Base-by-base conservation (phyloP, 495 filamentous ascomycete species). In the Aspergillus taichungensis region DNA sequence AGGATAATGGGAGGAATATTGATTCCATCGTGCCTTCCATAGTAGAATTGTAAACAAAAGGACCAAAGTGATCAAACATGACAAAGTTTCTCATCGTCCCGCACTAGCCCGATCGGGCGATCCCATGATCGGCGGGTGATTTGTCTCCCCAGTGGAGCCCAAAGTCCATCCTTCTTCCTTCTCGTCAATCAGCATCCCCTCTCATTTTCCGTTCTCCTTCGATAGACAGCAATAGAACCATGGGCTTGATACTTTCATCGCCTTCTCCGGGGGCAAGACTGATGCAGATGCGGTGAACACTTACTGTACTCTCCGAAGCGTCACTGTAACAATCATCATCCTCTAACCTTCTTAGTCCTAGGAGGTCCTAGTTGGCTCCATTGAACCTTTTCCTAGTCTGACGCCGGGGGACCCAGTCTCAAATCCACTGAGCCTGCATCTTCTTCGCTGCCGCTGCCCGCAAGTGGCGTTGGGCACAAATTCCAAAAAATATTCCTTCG, bases 381-480 rank as follows among this genome's bases (percentile, higher is more conserved):
- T 37, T 10, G 29, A 39, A 24, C 42, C 37, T 45, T 18, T 38
- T n/a, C 28, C 38, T 43, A 27, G 30, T 42, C 35, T 12, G 14
- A 42, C 45, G 37, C 34, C 50, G 34, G 13, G 37, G 46, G 42
- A 45, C 42, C 51, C 44, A 42, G 47, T 49, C 30, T 51, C 40
- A 31, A 53, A 45, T 40, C 53, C 54, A 52, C 51, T 47, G 47
- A 42, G 49, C 34, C 46, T 61, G 60, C 55, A 58, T 56, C 55
- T 47, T 44, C 51, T 62, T 60, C 62, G 52, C 60, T 62, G 61
- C 61, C 49, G 50, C 55, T 58, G 47, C 51, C 62, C 45, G 45
- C 33, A 46, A 61, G 53, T 49, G 47, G 47, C 54, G 56, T 68
- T 66, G 66, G 66, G 66, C 62, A 69, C 56, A 59, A 61, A 69